Evolutionary conservation across 2,329 filamentous ascomycete species (phyloP), one percentile per base, ranked within the genome.

Genomic region (Aureobasidium vineae): DNA sequence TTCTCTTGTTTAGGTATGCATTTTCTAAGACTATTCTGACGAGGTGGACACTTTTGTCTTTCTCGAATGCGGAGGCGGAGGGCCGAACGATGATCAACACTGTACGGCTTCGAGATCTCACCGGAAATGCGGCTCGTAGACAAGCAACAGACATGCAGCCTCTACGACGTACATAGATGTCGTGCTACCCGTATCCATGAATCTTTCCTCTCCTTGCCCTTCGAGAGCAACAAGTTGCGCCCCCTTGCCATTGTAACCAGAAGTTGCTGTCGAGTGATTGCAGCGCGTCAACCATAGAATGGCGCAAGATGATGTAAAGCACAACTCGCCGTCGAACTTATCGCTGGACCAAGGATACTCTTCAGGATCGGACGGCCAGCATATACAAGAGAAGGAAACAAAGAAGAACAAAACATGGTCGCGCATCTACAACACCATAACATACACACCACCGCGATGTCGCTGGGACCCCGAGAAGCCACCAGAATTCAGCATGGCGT

Each of bases 391-490:
- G 21, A 65, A 19, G 45, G 65, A 26, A 43, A 56, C 53, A 70
- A 69, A 64, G 69, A 7, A 21, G 19, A 23, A 16, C n/a, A 40
- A 65, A 19, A 11, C 67, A 72, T 73, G 72, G 72, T 66, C 45
- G 28, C 65, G 70, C 33, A 65, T 68, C 23, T 73, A 71, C 69
- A 61, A 69, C 19, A 66, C 78, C 2, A 59, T 88, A 19, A 79
- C 79, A 41, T 90, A 85, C 83, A 86, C 84, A 41, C 90, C 90
- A 0, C 81, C 81, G 63, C 82, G 84, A 70, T 90, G 89, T 74
- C 86, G 90, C 53, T 93, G 88, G 79, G 82, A 91, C 70, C 83
- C 86, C 0, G 75, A 84, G 0, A 82, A 84, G 65, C 90, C 90
- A 8, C 88, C 88, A 0, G 80, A 82, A 38, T 91, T 94, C 75